A percentile compares a stretch with the other conserved stretches of the same genome.
These are phyloP conservation scores for Boeremia exigua DNA, from an alignment of 2,329 filamentous ascomycete genomes.

Conservation along the genomic window DNA sequence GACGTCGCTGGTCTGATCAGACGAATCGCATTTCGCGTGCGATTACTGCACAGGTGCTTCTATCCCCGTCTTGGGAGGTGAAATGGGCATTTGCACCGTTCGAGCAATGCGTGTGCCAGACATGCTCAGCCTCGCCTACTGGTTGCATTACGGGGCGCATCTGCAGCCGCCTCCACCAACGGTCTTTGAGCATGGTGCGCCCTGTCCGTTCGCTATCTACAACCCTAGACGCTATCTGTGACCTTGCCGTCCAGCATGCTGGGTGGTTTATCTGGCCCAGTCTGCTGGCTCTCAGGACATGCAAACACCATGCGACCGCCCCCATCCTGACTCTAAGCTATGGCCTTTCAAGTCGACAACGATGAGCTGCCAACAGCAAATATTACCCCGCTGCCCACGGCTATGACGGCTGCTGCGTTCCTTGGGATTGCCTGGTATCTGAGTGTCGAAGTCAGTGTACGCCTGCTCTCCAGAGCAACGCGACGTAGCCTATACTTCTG, in stretches of 20 bases:
- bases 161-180: conserved; percentile 3
- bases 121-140: conserved; percentile 7
- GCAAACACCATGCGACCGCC: conserved; percentile 6
- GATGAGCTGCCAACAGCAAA: conserved; percentile 17
- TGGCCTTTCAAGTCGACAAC: conserved; percentile 16
- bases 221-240: conserved; percentile 3
- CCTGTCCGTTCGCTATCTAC: conserved; percentile 3
- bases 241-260: conserved; percentile 2
- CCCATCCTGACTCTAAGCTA: conserved; percentile 8
- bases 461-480: conserved; percentile 45
- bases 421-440: conserved; percentile 42
- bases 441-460: conserved; percentile 51
- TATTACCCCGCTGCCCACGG: conserved; percentile 19
- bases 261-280: conserved; percentile 9
- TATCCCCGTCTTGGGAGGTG: conserved; percentile 18
- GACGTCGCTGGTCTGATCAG: conserved; percentile 5
- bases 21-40: conserved; percentile 10
- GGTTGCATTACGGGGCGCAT: background rate
- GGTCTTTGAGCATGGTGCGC: background rate
- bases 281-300: background rate
- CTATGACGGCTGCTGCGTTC: conserved; percentile 29
- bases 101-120: conserved; percentile 8
- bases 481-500: conserved; percentile 57
- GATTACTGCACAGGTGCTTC: conserved; percentile 11
- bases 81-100: conserved; percentile 3